These are phyloP conservation scores for Trichosporon sp. DNA, from an alignment of 1,284 basidiomycete species.

Conservation along the genomic window DNA sequence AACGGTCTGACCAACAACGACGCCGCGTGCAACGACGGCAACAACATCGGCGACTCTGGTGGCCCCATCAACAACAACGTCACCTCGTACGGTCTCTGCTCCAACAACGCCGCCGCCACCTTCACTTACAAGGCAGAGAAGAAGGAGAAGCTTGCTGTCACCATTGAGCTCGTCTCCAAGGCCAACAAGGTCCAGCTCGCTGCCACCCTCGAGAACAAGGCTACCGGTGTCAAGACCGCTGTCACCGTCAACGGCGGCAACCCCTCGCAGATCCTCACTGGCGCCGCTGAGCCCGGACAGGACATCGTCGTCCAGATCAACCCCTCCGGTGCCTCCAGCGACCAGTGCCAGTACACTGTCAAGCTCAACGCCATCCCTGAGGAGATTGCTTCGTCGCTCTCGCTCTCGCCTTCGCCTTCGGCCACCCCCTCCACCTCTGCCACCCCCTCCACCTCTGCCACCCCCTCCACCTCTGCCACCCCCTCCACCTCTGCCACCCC, in stretches of 20 bases:
- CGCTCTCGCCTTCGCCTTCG: not conserved
- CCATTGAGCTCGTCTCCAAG: conserved; percentile 24
- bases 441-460: not conserved
- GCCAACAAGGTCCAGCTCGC: conserved; percentile 21
- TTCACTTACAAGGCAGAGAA: conserved; percentile 25
- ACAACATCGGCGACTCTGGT: conserved; percentile 5
- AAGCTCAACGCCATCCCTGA: not conserved
- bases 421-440: not conserved
- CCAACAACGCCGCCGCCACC: conserved; percentile 18
- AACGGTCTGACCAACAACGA: conserved; percentile 29
- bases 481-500: not conserved
- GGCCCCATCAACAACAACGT: conserved; percentile 21
- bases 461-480: not conserved
- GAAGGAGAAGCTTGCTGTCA: conserved; percentile 20
- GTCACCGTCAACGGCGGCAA: conserved; percentile 22
- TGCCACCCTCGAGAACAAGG: conserved; percentile 21
- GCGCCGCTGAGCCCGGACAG: conserved; percentile 15
- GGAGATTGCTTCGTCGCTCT: not conserved
- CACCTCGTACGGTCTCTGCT: conserved; percentile 29
- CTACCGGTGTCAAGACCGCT: conserved; percentile 11
- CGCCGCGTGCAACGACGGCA: conserved; percentile 22
- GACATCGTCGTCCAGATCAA: conserved; percentile 20
- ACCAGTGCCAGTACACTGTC: conserved; percentile 26
- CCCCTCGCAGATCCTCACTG: conserved; percentile 3
- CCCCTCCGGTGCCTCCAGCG: conserved; percentile 21